A percentile compares a stretch with the other conserved stretches of the same genome.
phyloP scores from a whole-genome alignment of 805 yeast genomes.

The Saturnispora hagleri region DNA sequence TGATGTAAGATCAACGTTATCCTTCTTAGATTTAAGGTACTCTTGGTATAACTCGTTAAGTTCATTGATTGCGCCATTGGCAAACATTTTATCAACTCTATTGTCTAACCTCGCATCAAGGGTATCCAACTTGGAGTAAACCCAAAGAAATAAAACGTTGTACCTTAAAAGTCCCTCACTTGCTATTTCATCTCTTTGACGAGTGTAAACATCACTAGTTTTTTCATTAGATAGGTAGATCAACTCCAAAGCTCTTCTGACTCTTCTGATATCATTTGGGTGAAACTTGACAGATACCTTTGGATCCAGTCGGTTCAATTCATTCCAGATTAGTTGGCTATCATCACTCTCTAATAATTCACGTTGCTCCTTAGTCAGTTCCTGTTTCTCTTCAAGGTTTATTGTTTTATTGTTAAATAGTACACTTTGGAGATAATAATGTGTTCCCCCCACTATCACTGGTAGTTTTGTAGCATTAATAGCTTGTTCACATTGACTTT shows the following conservation, averaged over 20 bases:
- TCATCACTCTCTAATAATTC: constrained; percentile 50
- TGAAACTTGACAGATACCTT: constrained; percentile 72
- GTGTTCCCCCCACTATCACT: constrained; percentile 92
- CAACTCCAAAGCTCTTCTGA: constrained; percentile 75
- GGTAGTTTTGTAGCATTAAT: constrained; percentile 74
- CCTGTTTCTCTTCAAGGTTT: constrained; percentile 12
- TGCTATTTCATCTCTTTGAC: constrained; percentile 40
- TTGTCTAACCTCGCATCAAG: constrained; percentile 58
- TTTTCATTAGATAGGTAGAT: constrained; percentile 53
- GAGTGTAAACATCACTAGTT: constrained; percentile 62
- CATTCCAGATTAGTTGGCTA: constrained; percentile 38
- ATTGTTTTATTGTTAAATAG: constrained; percentile 63
- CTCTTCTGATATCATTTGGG: constrained; percentile 77
- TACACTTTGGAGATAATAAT: constrained; percentile 77
- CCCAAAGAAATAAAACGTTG: constrained; percentile 70
- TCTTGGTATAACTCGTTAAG: constrained; percentile 47
- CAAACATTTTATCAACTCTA: constrained; percentile 80
- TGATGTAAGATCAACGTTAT: constrained; percentile 36
- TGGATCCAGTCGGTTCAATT: constrained; percentile 54
- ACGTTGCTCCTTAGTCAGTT: constrained; percentile 26
- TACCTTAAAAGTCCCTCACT: constrained; percentile 42
- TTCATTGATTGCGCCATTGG: constrained; percentile 60
- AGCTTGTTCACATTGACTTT: constrained; percentile 53
- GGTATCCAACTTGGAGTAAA: constrained; percentile 53
- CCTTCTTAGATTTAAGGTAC: constrained; percentile 29